These are phyloP conservation scores for Petrea volubilis DNA, from an alignment of 257 asterid species.

Conservation along the genomic window DNA sequence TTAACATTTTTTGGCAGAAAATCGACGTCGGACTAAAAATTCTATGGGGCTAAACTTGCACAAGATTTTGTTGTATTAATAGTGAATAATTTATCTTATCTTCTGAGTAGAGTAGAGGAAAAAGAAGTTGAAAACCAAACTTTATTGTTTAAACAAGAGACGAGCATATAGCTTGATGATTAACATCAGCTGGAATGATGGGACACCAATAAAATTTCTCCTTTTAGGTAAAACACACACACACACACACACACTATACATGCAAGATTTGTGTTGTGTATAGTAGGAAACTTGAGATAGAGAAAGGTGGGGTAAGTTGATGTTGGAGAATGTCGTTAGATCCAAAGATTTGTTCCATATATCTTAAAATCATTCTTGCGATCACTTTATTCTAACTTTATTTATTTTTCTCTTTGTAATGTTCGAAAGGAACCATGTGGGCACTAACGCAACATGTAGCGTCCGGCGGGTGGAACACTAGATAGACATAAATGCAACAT, in stretches of 20 bases:
- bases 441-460: conserved; percentile 28
- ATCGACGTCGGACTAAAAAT: no score
- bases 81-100: no score
- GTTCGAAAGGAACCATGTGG: conserved; percentile 40
- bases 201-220: no score
- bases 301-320: conserved; percentile 9
- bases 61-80: neutral
- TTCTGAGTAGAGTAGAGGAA: neutral
- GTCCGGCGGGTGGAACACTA: conserved; percentile 23
- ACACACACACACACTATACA: no score
- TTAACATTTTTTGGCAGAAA: no score
- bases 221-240: no score
- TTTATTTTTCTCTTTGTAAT: conserved; percentile 1
- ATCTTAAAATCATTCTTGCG: conserved; percentile 13
- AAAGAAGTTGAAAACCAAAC: no score
- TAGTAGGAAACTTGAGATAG: neutral
- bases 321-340: conserved; percentile 30
- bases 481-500: conserved; percentile 19
- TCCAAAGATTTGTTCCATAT: conserved; percentile 25
- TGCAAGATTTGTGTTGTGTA: neutral
- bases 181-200: no score
- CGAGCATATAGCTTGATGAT: no score
- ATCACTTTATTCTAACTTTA: neutral
- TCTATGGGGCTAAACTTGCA: neutral
- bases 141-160: no score